Evolutionary conservation across 139 green algal species (phyloP).

Genomic region (Tetradesmus obliquus): DNA sequence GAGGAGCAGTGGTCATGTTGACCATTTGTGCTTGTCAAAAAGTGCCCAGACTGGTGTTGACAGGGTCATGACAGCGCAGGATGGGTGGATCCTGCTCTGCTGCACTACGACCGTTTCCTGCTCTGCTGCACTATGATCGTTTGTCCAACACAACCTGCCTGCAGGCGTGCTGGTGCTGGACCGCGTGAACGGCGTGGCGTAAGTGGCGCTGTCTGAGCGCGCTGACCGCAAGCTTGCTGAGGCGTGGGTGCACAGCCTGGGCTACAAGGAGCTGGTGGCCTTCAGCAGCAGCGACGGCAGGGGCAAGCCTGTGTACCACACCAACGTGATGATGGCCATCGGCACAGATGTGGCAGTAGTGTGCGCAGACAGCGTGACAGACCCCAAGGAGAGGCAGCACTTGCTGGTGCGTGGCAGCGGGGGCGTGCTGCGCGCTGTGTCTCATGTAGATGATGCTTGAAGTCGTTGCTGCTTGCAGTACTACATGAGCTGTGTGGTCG

Average conservation of each 20-base stretch:
- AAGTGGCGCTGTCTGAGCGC: constrained; percentile 89
- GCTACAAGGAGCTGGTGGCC: constrained; percentile 83
- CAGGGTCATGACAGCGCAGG: too few species aligned
- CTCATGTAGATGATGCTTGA: too few species aligned
- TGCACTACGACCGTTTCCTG: too few species aligned
- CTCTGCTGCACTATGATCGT: too few species aligned
- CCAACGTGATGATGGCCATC: constrained; percentile 97
- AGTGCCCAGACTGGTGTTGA: too few species aligned
- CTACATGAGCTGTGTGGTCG: too few species aligned
- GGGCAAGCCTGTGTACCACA: constrained; percentile 93
- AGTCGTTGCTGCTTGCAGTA: too few species aligned
- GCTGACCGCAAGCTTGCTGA: constrained; percentile 78
- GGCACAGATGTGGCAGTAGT: constrained; percentile 92
- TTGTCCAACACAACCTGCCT: too few species aligned
- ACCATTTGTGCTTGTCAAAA: too few species aligned
- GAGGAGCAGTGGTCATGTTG: too few species aligned
- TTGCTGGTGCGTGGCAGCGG: constrained; percentile 63
- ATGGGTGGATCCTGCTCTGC: too few species aligned
- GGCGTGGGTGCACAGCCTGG: constrained; percentile 69
- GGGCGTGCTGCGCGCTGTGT: too few species aligned
- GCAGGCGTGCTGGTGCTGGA: constrained; percentile 91
- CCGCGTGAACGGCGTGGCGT: constrained; percentile 89
- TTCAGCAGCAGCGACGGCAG: constrained; percentile 60
- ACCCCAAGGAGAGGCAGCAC: constrained; percentile 76
- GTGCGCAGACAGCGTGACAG: constrained; percentile 84